Percentiles rank a stretch among this genome's conserved stretches.
These are phyloP conservation scores for Linnemannia exigua DNA, from an alignment of 192 early-diverging fungal genomes.

Conservation along the genomic window DNA sequence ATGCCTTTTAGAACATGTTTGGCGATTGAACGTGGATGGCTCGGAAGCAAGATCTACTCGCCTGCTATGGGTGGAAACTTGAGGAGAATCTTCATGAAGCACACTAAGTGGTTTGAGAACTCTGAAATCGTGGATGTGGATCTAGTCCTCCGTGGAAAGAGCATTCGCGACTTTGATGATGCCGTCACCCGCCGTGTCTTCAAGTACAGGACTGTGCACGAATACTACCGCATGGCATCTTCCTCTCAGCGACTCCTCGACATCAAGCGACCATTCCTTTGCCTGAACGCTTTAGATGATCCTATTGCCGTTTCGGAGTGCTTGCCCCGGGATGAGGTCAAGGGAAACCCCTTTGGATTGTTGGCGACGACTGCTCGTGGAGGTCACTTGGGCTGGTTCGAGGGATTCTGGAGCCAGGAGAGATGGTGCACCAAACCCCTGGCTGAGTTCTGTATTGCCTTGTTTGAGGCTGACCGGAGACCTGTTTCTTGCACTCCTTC, in stretches of 20 bases:
- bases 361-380: constrained; percentile 86
- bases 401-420: constrained; percentile 60
- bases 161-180: constrained; percentile 90
- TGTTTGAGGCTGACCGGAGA: constrained; percentile 57
- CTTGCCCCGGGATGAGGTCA: constrained; percentile 81
- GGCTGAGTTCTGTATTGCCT: constrained; percentile 76
- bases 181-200: constrained; percentile 78
- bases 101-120: constrained; percentile 43
- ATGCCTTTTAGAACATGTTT: constrained; percentile 51
- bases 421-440: constrained; percentile 79
- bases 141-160: constrained; percentile 63
- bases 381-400: constrained; percentile 95
- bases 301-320: constrained; percentile 81
- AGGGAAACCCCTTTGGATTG: constrained; percentile 82
- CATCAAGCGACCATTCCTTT: constrained; percentile 86
- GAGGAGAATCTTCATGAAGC: constrained; percentile 58
- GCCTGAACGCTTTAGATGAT: constrained; percentile 90
- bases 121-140: constrained; percentile 29
- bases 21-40: constrained; percentile 49
- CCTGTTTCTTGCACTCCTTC: constrained; percentile 32
- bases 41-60: constrained; percentile 62
- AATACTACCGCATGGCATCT: constrained; percentile 83
- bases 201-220: constrained; percentile 85
- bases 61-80: constrained; percentile 63
- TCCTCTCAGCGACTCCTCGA: constrained; percentile 69